Evolutionary conservation across 192 early-diverging fungal genomes (phyloP), one percentile per base, ranked within the genome.

Genomic region (Gamsiella multidivaricata): DNA sequence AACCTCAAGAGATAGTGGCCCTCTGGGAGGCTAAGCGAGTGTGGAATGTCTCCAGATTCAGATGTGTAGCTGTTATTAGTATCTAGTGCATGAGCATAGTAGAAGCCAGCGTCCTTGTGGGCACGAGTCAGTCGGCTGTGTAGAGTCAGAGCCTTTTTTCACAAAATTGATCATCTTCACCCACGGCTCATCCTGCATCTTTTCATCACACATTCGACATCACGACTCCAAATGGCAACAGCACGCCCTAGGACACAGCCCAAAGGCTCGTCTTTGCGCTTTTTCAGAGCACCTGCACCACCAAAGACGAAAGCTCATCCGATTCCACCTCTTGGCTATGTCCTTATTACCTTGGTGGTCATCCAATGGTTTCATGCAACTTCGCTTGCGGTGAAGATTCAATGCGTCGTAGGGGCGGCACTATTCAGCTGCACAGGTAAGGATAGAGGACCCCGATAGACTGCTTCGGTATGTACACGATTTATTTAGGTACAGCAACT

Each of bases 381-480:
- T 7, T 69, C 74, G 0, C 54, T 78, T 15, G 65, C 74, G 1
- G 74, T 78, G 37, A 78, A 78, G 61, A 33, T 78, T 50, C 74
- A 78, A 25, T 69, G 74, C 26, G 6, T 78, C 5, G 47, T 68
- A 18, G 74, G 74, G 63, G 74, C 74, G n/a, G 74, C 43, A 5
- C 25, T 69, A 4, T 78, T 78, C 65, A 78, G 74, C 26, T 62
- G 58, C 61, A 78, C 66, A 32, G 74, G 74, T 78, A 65, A 5
- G n/a, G n/a, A n/a, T n/a, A n/a, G n/a, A n/a, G n/a, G n/a, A n/a
- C n/a, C 31, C 17, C 10, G 22, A 22, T 7, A 22, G 56, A 18
- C 14, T 26, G 11, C 5, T 2, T 22, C n/a, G 1, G 18, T 26
- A 17, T 3, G n/a, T 18, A 0, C 18, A 25, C 6, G 12, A 42